Base-by-base conservation (phyloP, 768 basidiomycete genomes). In the Roridomyces roridus region DNA sequence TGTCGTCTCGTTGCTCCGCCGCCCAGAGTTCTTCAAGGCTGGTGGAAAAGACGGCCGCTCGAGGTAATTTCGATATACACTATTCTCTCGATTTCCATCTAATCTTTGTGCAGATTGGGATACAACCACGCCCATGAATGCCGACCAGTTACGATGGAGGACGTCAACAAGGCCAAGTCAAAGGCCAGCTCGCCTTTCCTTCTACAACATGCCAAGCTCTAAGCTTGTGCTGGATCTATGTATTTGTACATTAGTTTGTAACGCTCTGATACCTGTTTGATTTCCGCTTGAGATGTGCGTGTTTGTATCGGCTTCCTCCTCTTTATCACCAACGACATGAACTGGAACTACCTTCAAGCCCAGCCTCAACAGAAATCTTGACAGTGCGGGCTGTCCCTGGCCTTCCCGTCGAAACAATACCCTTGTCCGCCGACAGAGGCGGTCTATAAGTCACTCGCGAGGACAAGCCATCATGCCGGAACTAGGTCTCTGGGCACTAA, bases 61-160 rank as follows among this genome's bases (percentile, higher is more conserved):
- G 35, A 84, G 91, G 89, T 85, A 59, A 37, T 74, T 55, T 11
- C 20, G n/a, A n/a, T n/a, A n/a, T 35, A 3, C 18, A 29, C 9
- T 14, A 5, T 42, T 18, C 24, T 37, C 20, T 37, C 17, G 45
- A 28, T 47, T 29, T 46, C n/a, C 52, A 17, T 18, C 42, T 20
- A 35, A 25, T 28, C 36, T n/a, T 39, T 18, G 12, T 29, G 18
- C 51, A 89, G 92, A 53, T 64, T 94, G 45, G 92, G 92, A 10
- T 94, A 94, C 67, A 90, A 93, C 65, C 90, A 93, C 61, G 92
- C 82, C 4, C 79, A 81, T 59, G 85, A 89, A 67, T 87, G 83
- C 64, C 81, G 81, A 14, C 77, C 82, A 0, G 70, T 92, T 26
- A 87, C 87, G 4, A 73, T 77, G 64, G 73, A 71, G 0, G 91